Percentiles rank a stretch among this genome's conserved stretches.
These are phyloP conservation scores for Russula griseocarnosa DNA, from an alignment of 768 basidiomycete species.

Conservation along the genomic window DNA sequence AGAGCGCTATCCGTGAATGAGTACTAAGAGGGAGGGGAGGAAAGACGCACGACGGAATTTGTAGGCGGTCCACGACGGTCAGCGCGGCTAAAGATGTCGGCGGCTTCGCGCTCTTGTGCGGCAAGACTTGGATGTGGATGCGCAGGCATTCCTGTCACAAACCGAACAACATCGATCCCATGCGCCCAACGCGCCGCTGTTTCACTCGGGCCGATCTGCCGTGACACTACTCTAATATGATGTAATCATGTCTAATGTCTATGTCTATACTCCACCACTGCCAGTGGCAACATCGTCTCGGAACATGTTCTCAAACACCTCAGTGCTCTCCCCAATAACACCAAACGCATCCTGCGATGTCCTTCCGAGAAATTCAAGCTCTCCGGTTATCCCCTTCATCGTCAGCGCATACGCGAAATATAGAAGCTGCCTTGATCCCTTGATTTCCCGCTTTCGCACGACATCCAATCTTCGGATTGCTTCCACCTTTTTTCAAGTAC, in stretches of 20 bases:
- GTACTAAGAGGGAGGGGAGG: neutral
- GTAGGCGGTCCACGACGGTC: constrained; percentile 39
- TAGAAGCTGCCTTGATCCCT: constrained; percentile 78
- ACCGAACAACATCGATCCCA: neutral
- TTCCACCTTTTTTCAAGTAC: constrained; percentile 55
- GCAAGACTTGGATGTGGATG: constrained; percentile 18
- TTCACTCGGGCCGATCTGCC: neutral
- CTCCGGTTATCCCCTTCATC: constrained; percentile 90
- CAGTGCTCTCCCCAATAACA: constrained; percentile 76
- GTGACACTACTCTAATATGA: neutral
- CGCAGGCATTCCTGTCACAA: too few relatives aligned
- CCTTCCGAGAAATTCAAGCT: constrained; percentile 76
- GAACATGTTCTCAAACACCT: constrained; percentile 83
- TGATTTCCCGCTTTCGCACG: constrained; percentile 76
- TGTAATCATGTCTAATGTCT: neutral
- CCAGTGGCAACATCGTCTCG: constrained; percentile 19
- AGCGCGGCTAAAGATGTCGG: constrained; percentile 44
- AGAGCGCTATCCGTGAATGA: neutral
- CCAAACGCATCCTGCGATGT: constrained; percentile 89
- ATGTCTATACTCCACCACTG: too few relatives aligned
- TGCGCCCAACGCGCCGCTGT: too few relatives aligned
- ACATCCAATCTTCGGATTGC: constrained; percentile 84
- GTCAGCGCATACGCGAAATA: constrained; percentile 93
- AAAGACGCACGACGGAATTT: constrained; percentile 40
- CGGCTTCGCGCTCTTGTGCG: constrained; percentile 41